These are phyloP conservation scores for Cynara cardunculus DNA, from an alignment of 129 eudicot genomes.

Conservation along the genomic window DNA sequence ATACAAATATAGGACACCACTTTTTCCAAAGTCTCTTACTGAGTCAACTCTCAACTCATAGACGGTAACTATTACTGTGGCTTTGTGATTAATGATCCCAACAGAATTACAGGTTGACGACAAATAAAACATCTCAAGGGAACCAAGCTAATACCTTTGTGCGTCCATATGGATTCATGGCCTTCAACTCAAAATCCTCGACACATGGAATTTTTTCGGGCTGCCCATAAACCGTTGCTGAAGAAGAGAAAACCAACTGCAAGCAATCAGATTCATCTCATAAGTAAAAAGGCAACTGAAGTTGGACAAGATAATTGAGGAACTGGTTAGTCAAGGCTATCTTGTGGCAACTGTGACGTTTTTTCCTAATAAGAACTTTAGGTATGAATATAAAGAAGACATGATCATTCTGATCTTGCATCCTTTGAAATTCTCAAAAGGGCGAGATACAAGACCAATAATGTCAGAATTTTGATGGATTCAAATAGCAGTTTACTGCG, in stretches of 20 bases:
- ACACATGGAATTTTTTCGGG: constrained; percentile 89
- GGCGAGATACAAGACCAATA: too few species aligned
- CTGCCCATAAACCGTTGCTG: constrained; percentile 98
- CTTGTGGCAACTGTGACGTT: neutral
- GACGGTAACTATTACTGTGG: neutral
- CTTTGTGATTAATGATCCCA: neutral
- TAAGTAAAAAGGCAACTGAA: neutral
- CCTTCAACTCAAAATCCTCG: constrained; percentile 74
- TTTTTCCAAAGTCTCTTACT: too few species aligned
- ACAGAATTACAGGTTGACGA: neutral
- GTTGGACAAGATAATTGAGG: neutral
- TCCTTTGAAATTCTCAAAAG: too few species aligned
- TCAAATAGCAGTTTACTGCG: too few species aligned
- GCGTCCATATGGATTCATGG: constrained; percentile 98
- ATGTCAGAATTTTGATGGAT: too few species aligned
- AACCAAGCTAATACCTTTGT: constrained; percentile 60
- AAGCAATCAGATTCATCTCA: neutral
- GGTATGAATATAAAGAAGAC: too few species aligned
- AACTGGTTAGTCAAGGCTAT: neutral
- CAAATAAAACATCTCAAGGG: neutral
- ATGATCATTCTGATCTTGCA: too few species aligned
- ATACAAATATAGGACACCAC: too few species aligned
- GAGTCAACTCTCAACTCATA: too few species aligned
- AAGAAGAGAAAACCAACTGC: constrained; percentile 96
- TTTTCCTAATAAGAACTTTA: too few species aligned